Base-by-base conservation (phyloP, 306 rosid genomes). In the Medicago lupulina region DNA sequence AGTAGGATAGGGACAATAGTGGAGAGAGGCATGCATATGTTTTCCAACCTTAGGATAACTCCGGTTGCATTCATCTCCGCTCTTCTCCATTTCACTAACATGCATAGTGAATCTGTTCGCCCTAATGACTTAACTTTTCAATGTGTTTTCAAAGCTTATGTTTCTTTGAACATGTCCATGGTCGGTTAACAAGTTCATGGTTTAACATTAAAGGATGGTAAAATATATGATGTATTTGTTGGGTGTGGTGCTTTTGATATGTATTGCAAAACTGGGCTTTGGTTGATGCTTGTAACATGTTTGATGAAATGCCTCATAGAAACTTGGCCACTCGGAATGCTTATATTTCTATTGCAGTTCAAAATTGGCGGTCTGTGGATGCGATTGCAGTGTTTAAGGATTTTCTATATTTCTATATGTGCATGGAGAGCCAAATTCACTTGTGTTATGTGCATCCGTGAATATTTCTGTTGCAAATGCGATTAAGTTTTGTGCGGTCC, bases 51-150 rank as follows among this genome's bases (percentile, higher is more conserved):
- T 2, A 28, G 31, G 31, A 34, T 34, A 34, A 34, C 65, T 87
- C 98, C 34, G 97, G 97, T 4, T 86, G 87, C 14, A 94, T 91
- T 70, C 89, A 86, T 47, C 7, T 17, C 89, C 3, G 89, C 97
- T 43, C 73, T 93, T 10, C 59, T 62, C 21, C 86, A 84, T 51
- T 91, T 93, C 68, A 59, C 82, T 16, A n/a, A 81, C 84, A 93
- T 93, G 98, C 90, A 79, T 47, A 84, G 83, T 3, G 87, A 88
- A 34, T 61, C 39, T 19, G 62, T 93, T 79, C 83, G 40, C 21
- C 94, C 96, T 40, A 93, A 93, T 54, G 97, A 93, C 83, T 93
- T 93, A 83, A 91, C 98, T 1, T 89, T 87, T 63, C 97, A 96
- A 13, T 91, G 96, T 76, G 81, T 62, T 34, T 85, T 93, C 75